Base-by-base conservation (phyloP, 2,329 filamentous ascomycete genomes). In the Biscogniauxia mediterranea region DNA sequence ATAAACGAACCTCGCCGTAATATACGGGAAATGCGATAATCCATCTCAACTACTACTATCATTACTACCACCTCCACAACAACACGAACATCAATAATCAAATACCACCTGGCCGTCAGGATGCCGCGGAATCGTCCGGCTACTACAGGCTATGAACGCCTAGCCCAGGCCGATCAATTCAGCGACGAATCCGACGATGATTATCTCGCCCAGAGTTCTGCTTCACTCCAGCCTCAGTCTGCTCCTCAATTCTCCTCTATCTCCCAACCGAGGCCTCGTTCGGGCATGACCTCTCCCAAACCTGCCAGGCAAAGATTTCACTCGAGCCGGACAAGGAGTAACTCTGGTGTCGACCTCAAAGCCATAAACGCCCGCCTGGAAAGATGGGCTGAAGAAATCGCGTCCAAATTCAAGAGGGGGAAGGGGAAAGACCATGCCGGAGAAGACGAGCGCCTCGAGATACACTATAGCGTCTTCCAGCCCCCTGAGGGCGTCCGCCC, bases 301-400 rank as follows among this genome's bases (percentile, higher is more conserved):
- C 70, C 74, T 53, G 74, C 77, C 64, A 71, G 70, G 50, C 66
- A 70, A 71, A 70, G 78, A 82, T 64, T 66, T 49, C 82, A 86
- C 56, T 78, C 81, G 63, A 83, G 88, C 66, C 70, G 71, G 21
- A 64, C 61, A 52, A 66, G 73, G 56, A 90, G 91, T 73, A 95
- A 93, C 70, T 92, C 92, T 20, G 94, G 93, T 2, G 94, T 99
- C 19, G 95, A 99, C 73, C 91, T 99, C 73, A 98, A 98, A 75
- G 95, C 95, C 62, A 98, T 99, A 78, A 99, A 99, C 76, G 93
- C 94, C 61, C 85, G 95, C 23, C 81, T 99, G 25, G 95, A 99
- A 78, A 85, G 91, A 74, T 99, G 95, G 95, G 95, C 95, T 17
- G 95, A 98, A 70, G 95, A 99, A 78, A 98, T 99, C 71, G 93